Percentiles rank a stretch among this genome's conserved stretches.
These are phyloP conservation scores for Saturnispora mendoncae DNA, from an alignment of 805 yeast species.

Conservation along the genomic window DNA sequence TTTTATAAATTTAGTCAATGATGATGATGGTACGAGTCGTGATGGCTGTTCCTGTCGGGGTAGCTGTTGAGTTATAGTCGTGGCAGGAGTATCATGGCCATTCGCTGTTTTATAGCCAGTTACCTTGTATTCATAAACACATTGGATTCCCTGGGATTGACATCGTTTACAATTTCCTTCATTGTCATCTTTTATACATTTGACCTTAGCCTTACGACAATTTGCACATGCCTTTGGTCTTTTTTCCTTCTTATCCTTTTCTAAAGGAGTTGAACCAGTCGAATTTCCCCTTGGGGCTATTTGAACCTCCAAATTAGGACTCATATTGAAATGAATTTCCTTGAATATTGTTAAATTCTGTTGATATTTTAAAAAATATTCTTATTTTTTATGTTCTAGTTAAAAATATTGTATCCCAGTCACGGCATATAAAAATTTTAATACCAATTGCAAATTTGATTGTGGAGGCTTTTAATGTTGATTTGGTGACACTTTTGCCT, in stretches of 20 bases:
- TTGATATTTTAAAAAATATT: no score
- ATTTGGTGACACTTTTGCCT: no score
- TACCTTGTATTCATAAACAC: constrained; percentile 48
- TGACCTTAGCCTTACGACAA: constrained; percentile 56
- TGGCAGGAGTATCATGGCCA: constrained; percentile 12
- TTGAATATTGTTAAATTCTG: not conserved
- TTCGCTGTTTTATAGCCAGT: constrained; percentile 34
- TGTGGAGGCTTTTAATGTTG: no score
- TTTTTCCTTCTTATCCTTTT: constrained; percentile 1
- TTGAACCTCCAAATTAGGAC: not conserved
- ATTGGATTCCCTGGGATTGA: constrained; percentile 39
- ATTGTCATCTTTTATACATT: constrained; percentile 41
- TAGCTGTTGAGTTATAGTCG: no score
- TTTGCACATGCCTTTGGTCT: constrained; percentile 47
- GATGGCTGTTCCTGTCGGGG: no score
- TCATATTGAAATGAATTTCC: no score
- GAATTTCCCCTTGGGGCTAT: not conserved
- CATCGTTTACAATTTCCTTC: constrained; percentile 53
- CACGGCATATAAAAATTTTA: no score
- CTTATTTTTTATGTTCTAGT: no score
- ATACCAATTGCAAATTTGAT: no score
- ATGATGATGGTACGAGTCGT: not conserved
- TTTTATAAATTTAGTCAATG: constrained; percentile 1
- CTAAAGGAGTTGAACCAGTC: not conserved
- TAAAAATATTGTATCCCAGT: no score